These are phyloP conservation scores for Lipomyces japonicus DNA, from an alignment of 805 yeast species.

Conservation along the genomic window DNA sequence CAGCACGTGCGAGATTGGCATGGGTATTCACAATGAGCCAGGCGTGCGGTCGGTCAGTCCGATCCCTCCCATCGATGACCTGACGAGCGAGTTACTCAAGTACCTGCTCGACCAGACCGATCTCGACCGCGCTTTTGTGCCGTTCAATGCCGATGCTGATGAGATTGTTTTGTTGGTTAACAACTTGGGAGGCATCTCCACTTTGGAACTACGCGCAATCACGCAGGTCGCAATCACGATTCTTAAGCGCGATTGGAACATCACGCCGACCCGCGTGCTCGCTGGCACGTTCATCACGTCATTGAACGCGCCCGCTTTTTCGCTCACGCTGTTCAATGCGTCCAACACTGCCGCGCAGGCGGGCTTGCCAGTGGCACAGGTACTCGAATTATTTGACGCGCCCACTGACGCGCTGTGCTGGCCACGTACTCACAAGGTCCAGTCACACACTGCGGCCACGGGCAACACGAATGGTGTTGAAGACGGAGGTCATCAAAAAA, in stretches of 20 bases:
- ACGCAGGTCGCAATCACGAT: conserved; percentile 44
- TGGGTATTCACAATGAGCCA: conserved; percentile 96
- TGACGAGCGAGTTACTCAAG: conserved; percentile 55
- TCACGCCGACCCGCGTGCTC: conserved; percentile 63
- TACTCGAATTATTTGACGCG: conserved; percentile 15
- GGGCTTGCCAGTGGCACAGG: conserved; percentile 3
- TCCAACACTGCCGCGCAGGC: conserved; percentile 34
- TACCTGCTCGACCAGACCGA: conserved; percentile 62
- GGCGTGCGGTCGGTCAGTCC: conserved; percentile 65
- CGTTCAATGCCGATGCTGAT: conserved; percentile 53
- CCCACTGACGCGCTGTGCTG: conserved; percentile 16
- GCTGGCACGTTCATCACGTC: conserved; percentile 84
- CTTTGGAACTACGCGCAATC: conserved; percentile 64
- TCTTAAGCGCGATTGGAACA: conserved; percentile 36
- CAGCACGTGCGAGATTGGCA: conserved; percentile 79
- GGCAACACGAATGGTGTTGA: neutral
- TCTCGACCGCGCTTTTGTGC: conserved; percentile 74
- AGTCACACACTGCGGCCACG: neutral
- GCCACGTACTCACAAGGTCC: conserved; percentile 8
- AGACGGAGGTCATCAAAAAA: neutral
- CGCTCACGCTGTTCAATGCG: conserved; percentile 73
- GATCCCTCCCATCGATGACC: conserved; percentile 64
- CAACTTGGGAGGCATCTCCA: conserved; percentile 86
- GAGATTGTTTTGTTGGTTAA: conserved; percentile 70
- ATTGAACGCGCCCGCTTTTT: conserved; percentile 86